Evolutionary conservation across 129 eudicot genomes (phyloP), one percentile per base, ranked within the genome.

Genomic region (Centrapalus pauciflorus): DNA sequence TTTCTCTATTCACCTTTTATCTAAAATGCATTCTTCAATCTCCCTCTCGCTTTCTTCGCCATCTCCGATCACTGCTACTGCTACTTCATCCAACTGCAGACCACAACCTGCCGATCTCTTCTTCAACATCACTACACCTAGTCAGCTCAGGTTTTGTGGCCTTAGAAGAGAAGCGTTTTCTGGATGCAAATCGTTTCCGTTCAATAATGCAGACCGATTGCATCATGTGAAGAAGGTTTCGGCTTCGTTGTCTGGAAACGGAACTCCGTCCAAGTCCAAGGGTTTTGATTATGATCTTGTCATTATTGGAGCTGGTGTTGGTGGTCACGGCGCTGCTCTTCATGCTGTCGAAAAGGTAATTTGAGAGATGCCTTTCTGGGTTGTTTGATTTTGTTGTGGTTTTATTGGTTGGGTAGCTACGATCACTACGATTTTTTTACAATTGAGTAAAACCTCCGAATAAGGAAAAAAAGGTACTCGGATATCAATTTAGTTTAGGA

Each of bases 241-340:
- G 1, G 85, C 90, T 23, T 75, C 85, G 6, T 49, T 45, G 51
- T 52, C 83, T 2, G 57, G 77, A 23, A 81, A 87, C 64, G 95
- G 95, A 4, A 24, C 77, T 38, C 61, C 79, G n/a, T n/a, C n/a
- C n/a, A n/a, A n/a, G 16, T 76, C 90, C 26, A 41, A 27, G 24
- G 74, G 73, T 0, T 87, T 84, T 46, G 88, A 87, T 66, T 87
- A 87, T 46, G 95, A 87, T 75, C 70, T 87, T 69, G 85, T 87
- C n/a, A 84, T 87, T 50, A 84, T 87, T 30, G 90, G 95, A 11
- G 95, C 95, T 70, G 95, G 95, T 6, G 95, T 87, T 38, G 95
- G 95, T 7, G 95, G 95, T 25, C 95, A 87, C 32, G 95, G 95
- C 11, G 95, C 95, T 14, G 95, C 95, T 29, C 90, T 87, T 37